Base-by-base conservation (phyloP, 208 protist species). In the Willaertia magna region DNA sequence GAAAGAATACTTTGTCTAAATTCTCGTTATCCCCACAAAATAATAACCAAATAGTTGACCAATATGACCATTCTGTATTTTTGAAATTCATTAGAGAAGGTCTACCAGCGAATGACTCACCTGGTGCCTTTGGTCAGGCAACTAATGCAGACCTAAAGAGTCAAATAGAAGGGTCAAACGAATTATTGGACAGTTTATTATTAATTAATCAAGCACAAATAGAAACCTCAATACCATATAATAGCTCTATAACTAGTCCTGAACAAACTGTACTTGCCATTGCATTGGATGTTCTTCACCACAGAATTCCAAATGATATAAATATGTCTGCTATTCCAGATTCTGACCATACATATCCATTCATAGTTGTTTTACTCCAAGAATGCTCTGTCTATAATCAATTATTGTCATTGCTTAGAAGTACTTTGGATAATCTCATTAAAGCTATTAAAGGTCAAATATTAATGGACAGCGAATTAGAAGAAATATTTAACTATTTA, bases 101-200 rank as follows among this genome's bases (percentile, higher is more conserved):
- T 87, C 91, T 99, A 22, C 97, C 97, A 51, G 90, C 93, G 85
- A 94, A 92, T 26, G 97, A 99, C 93, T 92, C 92, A 4, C 96
- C 98, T 22, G 96, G 97, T 89, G 96, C 97, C 20, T 99, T 99
- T 89, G 98, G 98, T 20, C 97, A 99, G 90, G 97, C 99, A 91
- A 89, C 93, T 34, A 99, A 99, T 91, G 97, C 98, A 0, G 97
- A 99, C 88, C 98, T 99, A 79, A 91, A 96, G 22, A 98, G 95
- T 79, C 94, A 96, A 59, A 98, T 98, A 78, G 86, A 95, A 47
- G 94, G 98, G 79, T 95, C 96, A 4, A 95, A 89, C 6, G 85
- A 88, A 59, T 86, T 99, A 76, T 89, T 99, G 4, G 94, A 97
- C 18, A 96, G 95, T 79, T 87, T 99, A n/a, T 93, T 99, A 46